Conservation (phyloP, 768 basidiomycete genomes). For the Amanita pseudoporphyria region DNA sequence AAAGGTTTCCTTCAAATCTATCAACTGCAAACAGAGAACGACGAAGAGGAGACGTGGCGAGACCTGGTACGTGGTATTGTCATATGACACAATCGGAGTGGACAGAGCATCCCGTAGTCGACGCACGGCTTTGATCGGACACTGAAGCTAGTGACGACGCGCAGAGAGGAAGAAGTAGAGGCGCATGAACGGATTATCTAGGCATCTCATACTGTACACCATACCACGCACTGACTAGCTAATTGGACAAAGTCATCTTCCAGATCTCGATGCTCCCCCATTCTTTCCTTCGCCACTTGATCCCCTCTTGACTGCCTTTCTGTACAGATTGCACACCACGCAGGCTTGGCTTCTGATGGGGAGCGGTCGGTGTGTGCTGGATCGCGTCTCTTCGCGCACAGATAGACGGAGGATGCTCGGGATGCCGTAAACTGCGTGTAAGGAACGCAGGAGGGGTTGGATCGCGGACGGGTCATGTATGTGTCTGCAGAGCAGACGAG, state of each 20-base stretch:
- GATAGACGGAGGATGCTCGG: constrained; percentile 39
- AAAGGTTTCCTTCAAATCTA: constrained; percentile 79
- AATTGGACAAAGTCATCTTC: constrained; percentile 33
- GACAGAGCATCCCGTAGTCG: constrained; percentile 30
- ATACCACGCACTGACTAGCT: neutral
- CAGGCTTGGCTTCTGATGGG: constrained; percentile 42
- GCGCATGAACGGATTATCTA: constrained; percentile 7
- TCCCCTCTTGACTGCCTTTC: constrained; percentile 47
- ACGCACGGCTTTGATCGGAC: constrained; percentile 70
- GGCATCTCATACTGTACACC: neutral
- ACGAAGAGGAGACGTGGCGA: constrained; percentile 79
- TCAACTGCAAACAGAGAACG: constrained; percentile 77
- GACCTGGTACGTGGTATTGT: constrained; percentile 46
- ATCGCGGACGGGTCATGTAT: too few species aligned
- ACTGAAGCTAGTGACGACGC: constrained; percentile 45
- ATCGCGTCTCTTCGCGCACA: constrained; percentile 75
- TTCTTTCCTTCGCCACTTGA: constrained; percentile 54
- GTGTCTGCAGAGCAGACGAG: too few species aligned
- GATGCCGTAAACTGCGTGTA: constrained; percentile 39
- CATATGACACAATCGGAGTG: neutral
- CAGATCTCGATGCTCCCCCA: constrained; percentile 83
- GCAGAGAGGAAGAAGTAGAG: constrained; percentile 40
- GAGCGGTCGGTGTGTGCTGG: constrained; percentile 50
- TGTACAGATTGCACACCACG: constrained; percentile 46
- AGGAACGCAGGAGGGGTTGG: constrained; percentile 67